Evolutionary conservation across 257 asterid genomes (phyloP).

Genomic region (Nyctanthes arbortristis): DNA sequence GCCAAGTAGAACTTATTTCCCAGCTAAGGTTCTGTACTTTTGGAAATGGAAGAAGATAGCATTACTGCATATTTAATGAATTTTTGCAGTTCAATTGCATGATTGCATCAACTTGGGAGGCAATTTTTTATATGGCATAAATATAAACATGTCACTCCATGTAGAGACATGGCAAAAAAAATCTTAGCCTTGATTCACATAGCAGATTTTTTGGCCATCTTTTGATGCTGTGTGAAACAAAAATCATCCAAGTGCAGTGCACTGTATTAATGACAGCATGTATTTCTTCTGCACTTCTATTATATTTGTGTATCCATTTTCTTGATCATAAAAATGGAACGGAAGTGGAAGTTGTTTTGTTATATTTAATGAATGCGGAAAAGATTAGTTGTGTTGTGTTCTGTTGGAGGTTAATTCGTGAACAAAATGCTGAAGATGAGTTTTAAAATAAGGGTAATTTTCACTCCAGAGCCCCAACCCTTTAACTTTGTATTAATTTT

Average conservation of each 20-base stretch:
- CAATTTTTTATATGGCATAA: neutral
- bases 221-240: neutral
- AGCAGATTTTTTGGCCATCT: slow-evolving; percentile 1
- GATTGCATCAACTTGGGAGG: slow-evolving; percentile 11
- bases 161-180: neutral
- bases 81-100: neutral
- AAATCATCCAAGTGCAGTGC: neutral
- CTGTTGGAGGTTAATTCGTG: no score
- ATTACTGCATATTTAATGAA: neutral
- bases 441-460: no score
- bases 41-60: neutral
- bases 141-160: neutral
- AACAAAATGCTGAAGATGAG: no score
- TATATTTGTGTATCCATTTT: neutral
- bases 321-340: neutral
- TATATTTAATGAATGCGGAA: neutral
- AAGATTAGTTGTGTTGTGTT: neutral
- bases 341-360: no score
- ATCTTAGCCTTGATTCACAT: slow-evolving; percentile 12
- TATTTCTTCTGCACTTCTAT: neutral
- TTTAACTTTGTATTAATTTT: no score
- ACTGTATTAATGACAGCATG: neutral
- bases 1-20: neutral
- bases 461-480: no score
- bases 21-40: neutral